Percentiles rank a stretch among this genome's conserved stretches.
Evolutionary conservation across 495 filamentous ascomycete genomes (phyloP).

Genomic region (Penicillium diatomitis): DNA sequence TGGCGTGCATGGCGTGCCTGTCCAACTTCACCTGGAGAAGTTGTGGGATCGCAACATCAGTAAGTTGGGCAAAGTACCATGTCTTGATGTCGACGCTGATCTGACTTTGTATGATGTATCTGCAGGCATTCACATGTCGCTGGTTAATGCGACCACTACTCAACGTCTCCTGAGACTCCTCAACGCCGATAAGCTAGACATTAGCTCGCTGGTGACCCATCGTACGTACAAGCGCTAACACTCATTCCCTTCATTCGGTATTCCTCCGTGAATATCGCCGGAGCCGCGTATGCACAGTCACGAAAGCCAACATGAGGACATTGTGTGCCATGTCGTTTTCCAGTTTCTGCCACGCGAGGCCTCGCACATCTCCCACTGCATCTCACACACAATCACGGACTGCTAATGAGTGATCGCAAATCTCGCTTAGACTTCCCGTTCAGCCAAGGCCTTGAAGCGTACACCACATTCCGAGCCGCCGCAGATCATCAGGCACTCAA

Average conservation of each 20-base stretch:
- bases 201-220: constrained; percentile 32
- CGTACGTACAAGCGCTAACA: constrained; percentile 10
- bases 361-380: too few species aligned
- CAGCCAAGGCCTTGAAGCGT: constrained; percentile 5
- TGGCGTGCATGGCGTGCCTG: constrained; percentile 39
- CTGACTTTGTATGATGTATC: too few species aligned
- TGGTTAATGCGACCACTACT: constrained; percentile 38
- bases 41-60: constrained; percentile 40
- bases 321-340: too few species aligned
- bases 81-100: not conserved
- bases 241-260: not conserved
- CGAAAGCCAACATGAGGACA: too few species aligned
- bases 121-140: constrained; percentile 32
- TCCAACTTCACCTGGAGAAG: constrained; percentile 32
- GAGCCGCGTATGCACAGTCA: too few species aligned
- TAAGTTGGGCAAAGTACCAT: constrained; percentile 1
- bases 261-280: not conserved
- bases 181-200: constrained; percentile 13
- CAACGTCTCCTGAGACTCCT: constrained; percentile 34
- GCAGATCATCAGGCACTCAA: constrained; percentile 14
- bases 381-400: not conserved
- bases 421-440: constrained; percentile 6
- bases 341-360: too few species aligned
- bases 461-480: constrained; percentile 9
- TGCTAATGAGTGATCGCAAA: not conserved